Evolutionary conservation across 129 eudicot species (phyloP).

Genomic region (Gnaphalium uliginosum): DNA sequence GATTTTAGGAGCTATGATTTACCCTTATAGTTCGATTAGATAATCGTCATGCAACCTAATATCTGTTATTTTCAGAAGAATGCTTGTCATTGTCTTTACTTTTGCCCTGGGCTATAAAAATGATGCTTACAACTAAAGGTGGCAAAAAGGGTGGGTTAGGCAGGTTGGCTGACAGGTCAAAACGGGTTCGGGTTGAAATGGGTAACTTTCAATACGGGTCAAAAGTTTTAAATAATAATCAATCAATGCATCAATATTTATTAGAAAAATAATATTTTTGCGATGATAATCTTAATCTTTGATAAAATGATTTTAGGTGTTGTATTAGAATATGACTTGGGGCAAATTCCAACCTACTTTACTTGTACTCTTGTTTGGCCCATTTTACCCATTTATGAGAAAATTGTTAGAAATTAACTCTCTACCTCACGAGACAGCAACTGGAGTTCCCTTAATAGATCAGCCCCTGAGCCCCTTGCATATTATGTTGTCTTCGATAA

Average conservation of each 20-base stretch:
- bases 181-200: neutral
- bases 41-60: neutral
- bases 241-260: neutral
- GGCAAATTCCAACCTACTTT: neutral
- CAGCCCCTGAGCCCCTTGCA: no score
- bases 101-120: neutral
- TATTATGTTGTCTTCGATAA: slow-evolving; percentile 10
- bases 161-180: neutral
- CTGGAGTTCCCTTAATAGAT: no score
- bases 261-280: no score
- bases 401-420: neutral
- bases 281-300: neutral
- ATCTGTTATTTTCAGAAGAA: no score
- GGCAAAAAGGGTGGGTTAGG: no score
- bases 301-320: neutral
- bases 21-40: no score
- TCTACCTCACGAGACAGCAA: slow-evolving; percentile 6
- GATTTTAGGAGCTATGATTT: no score
- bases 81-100: neutral
- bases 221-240: no score
- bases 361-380: neutral
- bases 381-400: neutral
- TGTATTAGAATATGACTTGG: neutral
- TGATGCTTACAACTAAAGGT: neutral
- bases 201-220: neutral